Conservation (phyloP, 2,329 filamentous ascomycete species). For the Gremmenia infestans region DNA sequence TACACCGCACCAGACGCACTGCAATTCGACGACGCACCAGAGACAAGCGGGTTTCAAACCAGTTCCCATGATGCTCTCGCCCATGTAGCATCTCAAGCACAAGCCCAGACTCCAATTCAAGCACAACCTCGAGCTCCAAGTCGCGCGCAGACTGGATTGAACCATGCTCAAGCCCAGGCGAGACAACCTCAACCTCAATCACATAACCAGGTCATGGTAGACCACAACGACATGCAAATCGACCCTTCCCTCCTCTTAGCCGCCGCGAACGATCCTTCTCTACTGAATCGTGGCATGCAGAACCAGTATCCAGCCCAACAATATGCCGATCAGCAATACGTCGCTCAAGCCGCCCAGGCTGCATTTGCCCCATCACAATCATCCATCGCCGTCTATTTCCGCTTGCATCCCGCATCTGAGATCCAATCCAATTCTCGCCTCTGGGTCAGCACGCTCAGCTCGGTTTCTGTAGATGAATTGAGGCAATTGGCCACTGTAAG, state of each 20-base stretch:
- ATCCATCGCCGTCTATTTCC: slow-evolving; percentile 60
- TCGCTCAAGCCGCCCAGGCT: slow-evolving; percentile 37
- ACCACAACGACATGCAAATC: slow-evolving; percentile 53
- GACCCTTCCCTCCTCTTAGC: slow-evolving; percentile 58
- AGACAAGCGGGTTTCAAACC: slow-evolving; percentile 22
- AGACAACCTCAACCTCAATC: slow-evolving; percentile 18
- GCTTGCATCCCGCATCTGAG: slow-evolving; percentile 60
- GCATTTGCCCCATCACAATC: slow-evolving; percentile 29
- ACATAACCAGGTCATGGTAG: slow-evolving; percentile 26
- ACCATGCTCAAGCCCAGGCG: slow-evolving; percentile 10
- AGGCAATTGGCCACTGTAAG: slow-evolving; percentile 56
- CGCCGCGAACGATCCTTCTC: slow-evolving; percentile 34
- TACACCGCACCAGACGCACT: slow-evolving; percentile 26
- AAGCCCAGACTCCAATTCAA: slow-evolving; percentile 21
- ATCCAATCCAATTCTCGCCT: slow-evolving; percentile 46
- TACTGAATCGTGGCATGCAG: slow-evolving; percentile 31
- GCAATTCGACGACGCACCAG: slow-evolving; percentile 22
- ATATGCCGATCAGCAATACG: slow-evolving; percentile 29
- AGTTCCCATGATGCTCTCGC: slow-evolving; percentile 25
- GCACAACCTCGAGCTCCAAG: slow-evolving; percentile 7
- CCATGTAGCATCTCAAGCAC: slow-evolving; percentile 29
- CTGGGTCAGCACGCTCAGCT: slow-evolving; percentile 61
- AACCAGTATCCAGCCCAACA: slow-evolving; percentile 28
- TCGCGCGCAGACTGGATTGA: slow-evolving; percentile 16
- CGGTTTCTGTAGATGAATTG: slow-evolving; percentile 54